Percentiles rank a stretch among this genome's conserved stretches.
Evolutionary conservation across 768 basidiomycete genomes (phyloP).

Genomic region (Austroboletus eburneus): DNA sequence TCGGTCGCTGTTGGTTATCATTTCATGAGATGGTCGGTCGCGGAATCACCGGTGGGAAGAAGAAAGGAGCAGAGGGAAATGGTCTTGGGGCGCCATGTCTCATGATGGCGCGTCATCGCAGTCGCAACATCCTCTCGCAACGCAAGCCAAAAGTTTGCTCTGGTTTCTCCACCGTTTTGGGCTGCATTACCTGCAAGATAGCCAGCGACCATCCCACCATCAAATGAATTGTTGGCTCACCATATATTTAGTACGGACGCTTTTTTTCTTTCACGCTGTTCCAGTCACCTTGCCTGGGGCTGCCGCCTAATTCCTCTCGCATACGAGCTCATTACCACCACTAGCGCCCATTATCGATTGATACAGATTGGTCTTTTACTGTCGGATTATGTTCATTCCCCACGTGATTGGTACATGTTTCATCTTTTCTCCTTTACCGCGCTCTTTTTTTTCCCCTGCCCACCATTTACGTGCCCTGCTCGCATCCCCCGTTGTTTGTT

Average conservation of each 20-base stretch:
- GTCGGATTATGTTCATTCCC: slow-evolving; percentile 27
- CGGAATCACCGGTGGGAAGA: slow-evolving; percentile 17
- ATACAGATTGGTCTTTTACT: slow-evolving; percentile 24
- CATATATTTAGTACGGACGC: slow-evolving; percentile 65
- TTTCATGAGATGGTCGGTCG: slow-evolving; percentile 34
- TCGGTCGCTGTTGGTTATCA: slow-evolving; percentile 34
- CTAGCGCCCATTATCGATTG: slow-evolving; percentile 33
- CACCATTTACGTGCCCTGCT: slow-evolving; percentile 23
- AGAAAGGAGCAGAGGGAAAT: slow-evolving; percentile 17
- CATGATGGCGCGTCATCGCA: slow-evolving; percentile 4
- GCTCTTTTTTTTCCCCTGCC: slow-evolving; percentile 16
- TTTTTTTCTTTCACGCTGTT: slow-evolving; percentile 58
- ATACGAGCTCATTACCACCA: slow-evolving; percentile 19
- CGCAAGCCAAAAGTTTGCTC: slow-evolving; percentile 17
- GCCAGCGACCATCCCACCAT: slow-evolving; percentile 21
- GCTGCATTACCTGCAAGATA: slow-evolving; percentile 17
- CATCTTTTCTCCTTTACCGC: slow-evolving; percentile 21
- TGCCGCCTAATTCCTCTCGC: slow-evolving; percentile 32
- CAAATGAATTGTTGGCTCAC: slow-evolving; percentile 37
- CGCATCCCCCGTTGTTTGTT: slow-evolving; percentile 40
- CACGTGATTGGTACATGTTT: slow-evolving; percentile 22
- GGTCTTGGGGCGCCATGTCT: slow-evolving; percentile 25
- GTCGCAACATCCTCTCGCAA: slow-evolving; percentile 10
- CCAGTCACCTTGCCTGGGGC: slow-evolving; percentile 12
- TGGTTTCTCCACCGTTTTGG: slow-evolving; percentile 15